Evolutionary conservation across 2,329 filamentous ascomycete species (phyloP).

Genomic region (Colletotrichum camelliae): DNA sequence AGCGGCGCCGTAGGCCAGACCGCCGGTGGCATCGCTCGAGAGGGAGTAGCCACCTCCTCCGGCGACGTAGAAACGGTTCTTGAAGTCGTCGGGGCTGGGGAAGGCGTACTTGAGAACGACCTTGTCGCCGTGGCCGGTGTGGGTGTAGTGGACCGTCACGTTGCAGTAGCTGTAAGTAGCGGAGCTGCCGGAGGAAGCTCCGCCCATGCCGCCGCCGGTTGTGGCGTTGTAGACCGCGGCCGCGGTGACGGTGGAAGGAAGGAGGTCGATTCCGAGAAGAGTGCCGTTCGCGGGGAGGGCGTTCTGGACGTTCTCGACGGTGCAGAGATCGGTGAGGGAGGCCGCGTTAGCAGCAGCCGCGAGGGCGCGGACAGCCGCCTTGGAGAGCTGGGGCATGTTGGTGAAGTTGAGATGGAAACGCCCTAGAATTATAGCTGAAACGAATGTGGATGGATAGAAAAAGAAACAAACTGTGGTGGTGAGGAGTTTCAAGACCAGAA

Average conservation of each 20-base stretch:
- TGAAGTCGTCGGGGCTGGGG: conserved; percentile 44
- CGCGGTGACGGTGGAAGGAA: conserved; percentile 16
- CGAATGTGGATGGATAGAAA: not conserved
- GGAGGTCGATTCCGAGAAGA: conserved; percentile 30
- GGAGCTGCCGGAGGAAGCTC: conserved; percentile 35
- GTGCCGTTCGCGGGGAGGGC: conserved; percentile 27
- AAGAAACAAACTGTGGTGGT: not conserved
- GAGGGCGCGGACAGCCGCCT: not conserved
- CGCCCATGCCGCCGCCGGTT: conserved; percentile 31
- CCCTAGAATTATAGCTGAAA: not conserved
- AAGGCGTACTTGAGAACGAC: conserved; percentile 46
- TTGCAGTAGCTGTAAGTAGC: conserved; percentile 48
- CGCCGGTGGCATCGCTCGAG: conserved; percentile 36
- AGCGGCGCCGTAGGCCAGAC: conserved; percentile 50
- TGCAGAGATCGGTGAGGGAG: conserved; percentile 26
- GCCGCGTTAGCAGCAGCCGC: conserved; percentile 20
- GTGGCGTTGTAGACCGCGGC: conserved; percentile 17
- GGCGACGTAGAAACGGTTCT: conserved; percentile 49
- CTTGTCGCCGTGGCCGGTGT: conserved; percentile 39
- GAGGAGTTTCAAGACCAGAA: not conserved
- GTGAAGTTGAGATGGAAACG: not conserved
- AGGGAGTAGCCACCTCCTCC: conserved; percentile 50
- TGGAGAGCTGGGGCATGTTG: conserved; percentile 1
- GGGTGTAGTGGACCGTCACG: conserved; percentile 50
- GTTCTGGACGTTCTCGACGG: conserved; percentile 25